Base-by-base conservation (phyloP, 225 moss, liverwort and hornwort genomes). In the Sphagnum tenellum region DNA sequence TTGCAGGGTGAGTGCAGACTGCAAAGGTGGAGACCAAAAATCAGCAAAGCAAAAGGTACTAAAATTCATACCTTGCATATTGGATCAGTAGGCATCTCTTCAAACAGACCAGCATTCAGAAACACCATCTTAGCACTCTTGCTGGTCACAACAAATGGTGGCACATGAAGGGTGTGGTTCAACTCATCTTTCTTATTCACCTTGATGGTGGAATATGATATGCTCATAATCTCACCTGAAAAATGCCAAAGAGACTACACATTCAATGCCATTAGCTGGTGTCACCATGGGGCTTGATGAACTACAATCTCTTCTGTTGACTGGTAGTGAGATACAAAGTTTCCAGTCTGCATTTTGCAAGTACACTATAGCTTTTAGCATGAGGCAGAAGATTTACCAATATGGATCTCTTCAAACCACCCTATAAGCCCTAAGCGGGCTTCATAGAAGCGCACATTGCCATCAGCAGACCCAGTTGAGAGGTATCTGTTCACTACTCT, bases 371-470 rank as follows among this genome's bases (percentile, higher is more conserved):
- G 29, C 29, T 29, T 29, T 29, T 29, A 29, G 29, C 29, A 29
- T 29, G 29, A 29, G 29, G 29, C 29, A 50, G 11, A 12, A 56
- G n/a, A 46, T 9, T 8, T 64, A 85, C 85, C 81, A 73, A 78
- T 73, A 70, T 78, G 70, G 11, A 85, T 76, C 71, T 85, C 78
- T 62, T 85, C 85, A 60, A 81, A 80, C 85, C 85, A 85, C 0
- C 77, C 80, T 57, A 78, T 64, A 9, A 85, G 78, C 57, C 85
- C 81, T 4, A 85, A 75, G 8, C 85, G 78, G 55, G 81, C 67
- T 68, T 85, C 85, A 61, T 75, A 85, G 63, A 85, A 78, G 4
- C 85, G 78, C 56, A 85, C 56, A 66, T 81, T 72, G 44, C 85
- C 85, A 47, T 64, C 64, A 50, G 78, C 81, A 70, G 81, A 75